A percentile compares a stretch with the other conserved stretches of the same genome.
phyloP scores from a whole-genome alignment of 2,329 filamentous ascomycete genomes.

The Sclerotinia minor region DNA sequence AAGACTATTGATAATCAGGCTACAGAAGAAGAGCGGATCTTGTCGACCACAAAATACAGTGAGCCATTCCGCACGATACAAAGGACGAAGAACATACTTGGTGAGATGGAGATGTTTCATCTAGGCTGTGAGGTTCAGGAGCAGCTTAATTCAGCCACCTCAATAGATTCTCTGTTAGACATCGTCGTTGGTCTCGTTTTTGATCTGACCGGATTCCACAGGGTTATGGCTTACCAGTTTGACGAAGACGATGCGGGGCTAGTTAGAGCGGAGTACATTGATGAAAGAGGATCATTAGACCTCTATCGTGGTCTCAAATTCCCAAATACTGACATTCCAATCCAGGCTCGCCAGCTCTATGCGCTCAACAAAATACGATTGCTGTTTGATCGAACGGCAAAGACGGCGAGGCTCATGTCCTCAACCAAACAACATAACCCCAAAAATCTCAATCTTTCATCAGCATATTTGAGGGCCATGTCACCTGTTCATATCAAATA shows the following conservation, averaged over 20 bases:
- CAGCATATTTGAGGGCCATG: conserved; percentile 81
- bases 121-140: conserved; percentile 92
- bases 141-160: conserved; percentile 71
- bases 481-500: conserved; percentile 90
- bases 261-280: conserved; percentile 83
- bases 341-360: conserved; percentile 81
- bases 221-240: conserved; percentile 92
- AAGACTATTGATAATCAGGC: conserved; percentile 74
- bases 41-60: conserved; percentile 74
- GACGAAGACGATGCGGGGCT: conserved; percentile 79
- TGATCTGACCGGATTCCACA: conserved; percentile 86
- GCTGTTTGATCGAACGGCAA: conserved; percentile 79
- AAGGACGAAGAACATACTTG: conserved; percentile 38
- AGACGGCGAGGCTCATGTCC: conserved; percentile 80
- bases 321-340: conserved; percentile 83
- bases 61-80: conserved; percentile 63
- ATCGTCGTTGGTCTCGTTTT: conserved; percentile 83
- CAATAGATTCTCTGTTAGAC: conserved; percentile 72
- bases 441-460: conserved; percentile 67
- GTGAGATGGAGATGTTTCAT: conserved; percentile 86
- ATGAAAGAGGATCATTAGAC: conserved; percentile 77
- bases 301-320: conserved; percentile 87
- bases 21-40: conserved; percentile 69
- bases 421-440: conserved; percentile 71
- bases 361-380: conserved; percentile 86